Conservation (phyloP, 306 rosid genomes). For the Sechiopsis laciniata region DNA sequence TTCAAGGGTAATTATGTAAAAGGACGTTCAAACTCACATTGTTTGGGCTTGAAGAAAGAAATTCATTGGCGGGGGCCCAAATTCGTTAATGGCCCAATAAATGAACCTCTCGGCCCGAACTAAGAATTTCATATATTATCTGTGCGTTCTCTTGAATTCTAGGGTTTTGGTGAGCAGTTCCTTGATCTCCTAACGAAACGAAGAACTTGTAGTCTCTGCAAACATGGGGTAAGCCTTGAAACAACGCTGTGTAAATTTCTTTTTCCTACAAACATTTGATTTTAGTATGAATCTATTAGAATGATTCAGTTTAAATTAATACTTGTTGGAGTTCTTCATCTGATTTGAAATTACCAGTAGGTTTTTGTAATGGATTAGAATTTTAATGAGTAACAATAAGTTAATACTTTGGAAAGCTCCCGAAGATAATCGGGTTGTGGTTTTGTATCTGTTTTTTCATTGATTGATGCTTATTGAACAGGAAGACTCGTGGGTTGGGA, state of each 20-base stretch:
- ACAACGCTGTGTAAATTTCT: neutral
- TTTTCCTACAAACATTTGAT: neutral
- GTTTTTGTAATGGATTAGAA: neutral
- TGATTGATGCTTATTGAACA: conserved; percentile 16
- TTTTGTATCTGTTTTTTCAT: neutral
- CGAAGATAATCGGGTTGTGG: neutral
- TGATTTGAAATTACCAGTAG: neutral
- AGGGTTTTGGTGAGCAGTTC: conserved; percentile 6
- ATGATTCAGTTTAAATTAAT: neutral
- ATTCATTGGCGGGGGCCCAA: neutral
- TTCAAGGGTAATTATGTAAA: neutral
- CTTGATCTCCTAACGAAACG: neutral
- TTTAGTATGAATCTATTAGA: neutral
- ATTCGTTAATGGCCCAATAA: neutral
- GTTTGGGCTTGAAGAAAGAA: neutral
- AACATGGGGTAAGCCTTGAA: conserved; percentile 13
- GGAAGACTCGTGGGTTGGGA: conserved; percentile 80
- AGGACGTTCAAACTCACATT: neutral
- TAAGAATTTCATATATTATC: neutral
- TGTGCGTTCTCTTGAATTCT: neutral
- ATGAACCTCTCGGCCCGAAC: neutral
- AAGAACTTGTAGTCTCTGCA: neutral
- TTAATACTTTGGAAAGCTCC: neutral
- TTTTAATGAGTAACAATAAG: neutral
- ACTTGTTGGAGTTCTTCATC: neutral